Evolutionary conservation across 176 grass and related monocot genomes (phyloP).

Genomic region (Chrysopogon serrulatus): DNA sequence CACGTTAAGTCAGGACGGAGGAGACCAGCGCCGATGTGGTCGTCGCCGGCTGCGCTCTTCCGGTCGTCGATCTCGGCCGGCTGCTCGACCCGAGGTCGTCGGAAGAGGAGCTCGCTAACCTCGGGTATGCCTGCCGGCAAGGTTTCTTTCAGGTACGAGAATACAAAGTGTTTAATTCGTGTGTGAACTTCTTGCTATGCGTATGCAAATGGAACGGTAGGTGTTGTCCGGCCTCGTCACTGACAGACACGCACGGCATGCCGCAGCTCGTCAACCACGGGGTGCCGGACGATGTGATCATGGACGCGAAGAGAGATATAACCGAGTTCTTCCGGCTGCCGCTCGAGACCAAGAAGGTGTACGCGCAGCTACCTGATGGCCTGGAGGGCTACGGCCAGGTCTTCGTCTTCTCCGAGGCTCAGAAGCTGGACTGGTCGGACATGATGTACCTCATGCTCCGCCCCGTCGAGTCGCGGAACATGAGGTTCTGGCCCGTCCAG

Average conservation of each 20-base stretch:
- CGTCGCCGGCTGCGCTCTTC: not conserved
- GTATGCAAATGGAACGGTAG: no score
- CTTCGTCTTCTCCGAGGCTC: conserved; percentile 43
- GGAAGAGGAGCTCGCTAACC: conserved; percentile 14
- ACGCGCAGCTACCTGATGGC: not conserved
- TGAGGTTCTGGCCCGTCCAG: conserved; percentile 37
- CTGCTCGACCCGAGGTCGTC: conserved; percentile 28
- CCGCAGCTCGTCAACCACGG: conserved; percentile 43
- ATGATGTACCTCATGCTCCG: conserved; percentile 17
- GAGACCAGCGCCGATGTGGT: conserved; percentile 9
- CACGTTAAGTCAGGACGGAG: conserved; percentile 30
- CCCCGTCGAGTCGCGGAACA: conserved; percentile 11
- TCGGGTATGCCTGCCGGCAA: conserved; percentile 42
- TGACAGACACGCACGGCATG: not conserved
- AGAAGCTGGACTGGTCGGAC: conserved; percentile 52
- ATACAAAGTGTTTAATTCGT: not conserved
- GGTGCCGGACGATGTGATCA: conserved; percentile 11
- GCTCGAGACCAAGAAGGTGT: conserved; percentile 16
- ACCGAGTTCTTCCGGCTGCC: conserved; percentile 35
- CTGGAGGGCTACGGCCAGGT: conserved; percentile 40
- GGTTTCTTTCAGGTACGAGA: conserved; percentile 63
- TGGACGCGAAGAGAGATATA: not conserved
- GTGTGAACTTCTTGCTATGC: not conserved
- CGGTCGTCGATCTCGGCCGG: conserved; percentile 38
- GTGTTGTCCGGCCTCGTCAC: not conserved